A percentile compares a stretch with the other conserved stretches of the same genome.
Evolutionary conservation across 2,329 filamentous ascomycete genomes (phyloP).

Genomic region (Huntiella abstrusa): DNA sequence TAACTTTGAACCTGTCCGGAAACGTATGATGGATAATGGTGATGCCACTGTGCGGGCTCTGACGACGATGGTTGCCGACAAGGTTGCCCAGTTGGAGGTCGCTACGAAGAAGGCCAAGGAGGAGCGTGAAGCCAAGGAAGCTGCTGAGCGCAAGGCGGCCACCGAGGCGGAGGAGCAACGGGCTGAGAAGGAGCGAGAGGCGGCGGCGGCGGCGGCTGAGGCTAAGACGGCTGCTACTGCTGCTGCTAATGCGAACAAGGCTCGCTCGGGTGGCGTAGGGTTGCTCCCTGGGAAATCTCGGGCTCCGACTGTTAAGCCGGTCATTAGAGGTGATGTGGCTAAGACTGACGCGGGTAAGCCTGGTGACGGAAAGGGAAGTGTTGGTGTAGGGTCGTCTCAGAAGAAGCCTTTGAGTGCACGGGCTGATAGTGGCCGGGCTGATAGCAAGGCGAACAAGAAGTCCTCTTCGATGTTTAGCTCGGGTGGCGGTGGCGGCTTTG

Average conservation of each 20-base stretch:
- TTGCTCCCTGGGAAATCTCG: conserved; percentile 31
- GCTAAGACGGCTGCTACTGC: not conserved
- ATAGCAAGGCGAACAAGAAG: conserved; percentile 13
- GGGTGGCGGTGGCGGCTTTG: conserved; percentile 28
- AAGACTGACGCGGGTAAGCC: conserved; percentile 13
- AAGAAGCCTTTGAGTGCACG: conserved; percentile 14
- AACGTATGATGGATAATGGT: conserved; percentile 43
- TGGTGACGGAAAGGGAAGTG: conserved; percentile 10
- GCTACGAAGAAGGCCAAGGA: conserved; percentile 24
- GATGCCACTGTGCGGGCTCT: conserved; percentile 44
- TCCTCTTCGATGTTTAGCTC: conserved; percentile 17
- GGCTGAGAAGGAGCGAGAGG: not conserved
- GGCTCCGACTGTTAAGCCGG: conserved; percentile 22
- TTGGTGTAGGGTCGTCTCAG: conserved; percentile 10
- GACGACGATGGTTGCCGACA: conserved; percentile 33
- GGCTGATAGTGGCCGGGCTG: conserved; percentile 14
- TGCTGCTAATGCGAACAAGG: conserved; percentile 16
- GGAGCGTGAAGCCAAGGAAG: conserved; percentile 12
- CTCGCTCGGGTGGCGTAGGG: conserved; percentile 14
- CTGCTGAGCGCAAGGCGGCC: conserved; percentile 9
- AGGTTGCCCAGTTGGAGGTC: conserved; percentile 11
- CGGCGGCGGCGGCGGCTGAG: not conserved
- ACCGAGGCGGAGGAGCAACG: conserved; percentile 13
- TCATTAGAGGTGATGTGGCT: conserved; percentile 16
- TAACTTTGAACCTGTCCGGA: conserved; percentile 46